Evolutionary conservation across 2,329 filamentous ascomycete species (phyloP), one percentile per base, ranked within the genome.

Genomic region (Metarhizium anisopliae): DNA sequence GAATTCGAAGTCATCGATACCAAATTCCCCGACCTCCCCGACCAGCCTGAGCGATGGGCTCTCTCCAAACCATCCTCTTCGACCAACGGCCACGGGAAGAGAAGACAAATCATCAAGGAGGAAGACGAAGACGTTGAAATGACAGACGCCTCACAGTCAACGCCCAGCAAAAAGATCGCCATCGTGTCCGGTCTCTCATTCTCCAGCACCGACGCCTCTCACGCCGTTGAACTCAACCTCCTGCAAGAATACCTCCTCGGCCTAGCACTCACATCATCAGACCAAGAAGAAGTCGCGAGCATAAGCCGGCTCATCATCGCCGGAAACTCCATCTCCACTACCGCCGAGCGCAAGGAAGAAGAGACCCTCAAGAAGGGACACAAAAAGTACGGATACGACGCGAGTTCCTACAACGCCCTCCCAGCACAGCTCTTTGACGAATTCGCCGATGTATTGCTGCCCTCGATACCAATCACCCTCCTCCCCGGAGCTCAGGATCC

Each of bases 301-400:
- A 95, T 99, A 60, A 90, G 86, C 58, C 83, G 93, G 16, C 81
- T 99, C 20, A 84, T 99, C 61, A 90, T 99, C 62, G 93, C 92
- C 0, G 94, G 94, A 45, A 93, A 97, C 71, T 95, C 91, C 1
- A 84, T 97, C 52, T 93, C 89, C 1, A 82, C 95, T 20, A 69
- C 71, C 25, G 35, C 70, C 2, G 69, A 69, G n/a, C 66, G 67
- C 43, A 61, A 63, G 2, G 67, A 73, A 59, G 67, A 77, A 58
- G 67, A 77, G 0, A 61, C 63, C 50, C 72, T 78, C 63, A 83
- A 78, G 66, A 77, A 74, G 58, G 63, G 65, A 2, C 58, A 78
- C 52, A 95, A 90, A 70, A 96, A 95, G 68, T 97, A 96, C 72
- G 93, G 94, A 58, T 97, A 97, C 74, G 94, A 99, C 70, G 84